These are phyloP conservation scores for Zygnema cylindricum DNA, from an alignment of 139 green algal species.

Conservation along the genomic window DNA sequence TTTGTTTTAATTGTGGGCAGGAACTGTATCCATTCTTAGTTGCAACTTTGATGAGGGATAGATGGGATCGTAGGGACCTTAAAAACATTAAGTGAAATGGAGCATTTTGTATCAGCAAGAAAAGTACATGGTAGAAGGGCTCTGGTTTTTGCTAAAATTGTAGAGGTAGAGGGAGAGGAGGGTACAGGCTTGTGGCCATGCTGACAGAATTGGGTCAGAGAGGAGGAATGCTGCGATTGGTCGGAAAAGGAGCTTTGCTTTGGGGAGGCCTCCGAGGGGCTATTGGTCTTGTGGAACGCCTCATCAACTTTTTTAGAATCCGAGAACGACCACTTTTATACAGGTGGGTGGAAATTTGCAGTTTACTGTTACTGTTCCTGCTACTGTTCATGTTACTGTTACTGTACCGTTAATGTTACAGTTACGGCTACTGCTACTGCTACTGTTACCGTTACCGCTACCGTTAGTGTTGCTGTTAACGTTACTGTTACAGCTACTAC, in stretches of 20 bases:
- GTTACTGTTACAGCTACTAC: too few species aligned
- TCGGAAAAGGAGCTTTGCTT: constrained; percentile 48
- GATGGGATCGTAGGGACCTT: background rate
- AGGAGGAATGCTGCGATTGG: constrained; percentile 51
- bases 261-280: constrained; percentile 45
- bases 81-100: background rate
- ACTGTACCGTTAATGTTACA: too few species aligned
- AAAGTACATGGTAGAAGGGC: background rate
- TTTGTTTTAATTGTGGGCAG: too few species aligned
- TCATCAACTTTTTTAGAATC: constrained; percentile 32
- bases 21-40: too few species aligned
- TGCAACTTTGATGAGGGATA: too few species aligned
- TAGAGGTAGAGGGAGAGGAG: background rate
- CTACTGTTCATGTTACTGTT: too few species aligned
- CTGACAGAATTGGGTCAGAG: constrained; percentile 28
- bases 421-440: too few species aligned
- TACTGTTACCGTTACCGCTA: too few species aligned
- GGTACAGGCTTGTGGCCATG: constrained; percentile 47
- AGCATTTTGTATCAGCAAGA: constrained; percentile 1
- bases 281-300: constrained; percentile 22
- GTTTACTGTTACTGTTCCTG: too few species aligned
- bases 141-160: background rate
- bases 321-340: constrained; percentile 8
- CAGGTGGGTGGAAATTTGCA: constrained; percentile 31
- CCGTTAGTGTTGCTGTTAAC: background rate